Conservation (phyloP, 106 monocot species). For the Apostasia shenzhenica region DNA sequence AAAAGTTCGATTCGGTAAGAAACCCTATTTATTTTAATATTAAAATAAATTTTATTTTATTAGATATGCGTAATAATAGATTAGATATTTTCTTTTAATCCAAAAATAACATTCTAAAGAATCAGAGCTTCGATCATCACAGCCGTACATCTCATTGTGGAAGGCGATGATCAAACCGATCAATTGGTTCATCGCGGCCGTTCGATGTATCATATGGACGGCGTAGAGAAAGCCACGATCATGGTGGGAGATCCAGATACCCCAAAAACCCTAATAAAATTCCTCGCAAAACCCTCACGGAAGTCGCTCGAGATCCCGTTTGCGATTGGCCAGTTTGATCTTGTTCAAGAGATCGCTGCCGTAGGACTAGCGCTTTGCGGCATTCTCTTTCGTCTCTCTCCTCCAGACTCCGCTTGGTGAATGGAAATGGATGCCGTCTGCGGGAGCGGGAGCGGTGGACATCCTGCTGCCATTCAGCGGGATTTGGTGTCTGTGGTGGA, state of each 20-base stretch:
- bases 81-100: too few relatives aligned
- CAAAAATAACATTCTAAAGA: too few relatives aligned
- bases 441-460: background rate
- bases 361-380: background rate
- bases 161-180: too few relatives aligned
- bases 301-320: background rate
- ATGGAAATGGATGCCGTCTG: background rate
- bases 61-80: too few relatives aligned
- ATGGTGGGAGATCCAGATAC: background rate
- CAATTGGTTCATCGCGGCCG: too few relatives aligned
- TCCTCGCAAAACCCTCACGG: slow-evolving; percentile 3
- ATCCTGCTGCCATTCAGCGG: background rate
- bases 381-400: too few relatives aligned
- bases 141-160: too few relatives aligned
- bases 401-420: background rate
- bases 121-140: too few relatives aligned
- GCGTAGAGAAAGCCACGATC: background rate
- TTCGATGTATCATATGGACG: too few relatives aligned
- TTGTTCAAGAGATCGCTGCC: background rate
- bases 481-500: background rate
- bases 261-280: slow-evolving; percentile 4
- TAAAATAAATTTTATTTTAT: too few relatives aligned
- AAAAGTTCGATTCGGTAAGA: too few relatives aligned
- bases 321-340: background rate
- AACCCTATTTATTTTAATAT: too few relatives aligned